These are phyloP conservation scores for Yamadazyma aaseri DNA, from an alignment of 1,139 yeast species.

Conservation along the genomic window DNA sequence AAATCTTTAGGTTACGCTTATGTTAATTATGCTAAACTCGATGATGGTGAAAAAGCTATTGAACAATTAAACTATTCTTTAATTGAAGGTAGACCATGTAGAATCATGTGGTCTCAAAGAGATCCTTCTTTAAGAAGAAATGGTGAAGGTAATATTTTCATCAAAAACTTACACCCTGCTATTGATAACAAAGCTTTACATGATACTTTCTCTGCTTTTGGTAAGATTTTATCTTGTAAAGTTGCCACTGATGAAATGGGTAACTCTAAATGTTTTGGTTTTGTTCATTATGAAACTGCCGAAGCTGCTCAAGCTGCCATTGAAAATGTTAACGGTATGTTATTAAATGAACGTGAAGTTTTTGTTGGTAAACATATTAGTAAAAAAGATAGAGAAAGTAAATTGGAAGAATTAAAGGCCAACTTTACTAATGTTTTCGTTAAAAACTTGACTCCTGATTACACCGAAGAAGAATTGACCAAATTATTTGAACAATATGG, in stretches of 20 bases:
- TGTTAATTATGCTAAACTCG: slow-evolving; percentile 89
- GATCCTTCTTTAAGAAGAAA: slow-evolving; percentile 95
- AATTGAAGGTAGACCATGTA: slow-evolving; percentile 95
- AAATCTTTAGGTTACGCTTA: slow-evolving; percentile 98
- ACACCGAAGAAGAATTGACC: slow-evolving; percentile 70
- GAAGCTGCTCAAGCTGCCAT: slow-evolving; percentile 95
- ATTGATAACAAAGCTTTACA: slow-evolving; percentile 98
- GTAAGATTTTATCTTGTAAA: slow-evolving; percentile 94
- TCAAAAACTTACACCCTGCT: slow-evolving; percentile 97
- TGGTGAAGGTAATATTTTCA: slow-evolving; percentile 96
- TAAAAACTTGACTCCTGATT: slow-evolving; percentile 80
- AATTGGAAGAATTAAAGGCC: slow-evolving; percentile 87
- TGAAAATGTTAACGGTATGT: slow-evolving; percentile 98
- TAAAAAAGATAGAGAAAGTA: slow-evolving; percentile 93
- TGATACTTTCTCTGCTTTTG: slow-evolving; percentile 97
- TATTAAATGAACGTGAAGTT: slow-evolving; percentile 94
- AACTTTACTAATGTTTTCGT: slow-evolving; percentile 94
- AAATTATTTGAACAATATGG: slow-evolving; percentile 76
- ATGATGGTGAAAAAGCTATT: slow-evolving; percentile 92
- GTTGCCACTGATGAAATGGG: slow-evolving; percentile 95
- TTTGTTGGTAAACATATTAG: slow-evolving; percentile 94
- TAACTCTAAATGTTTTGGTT: slow-evolving; percentile 93
- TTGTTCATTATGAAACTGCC: slow-evolving; percentile 92
- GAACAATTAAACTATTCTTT: slow-evolving; percentile 93
- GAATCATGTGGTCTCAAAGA: slow-evolving; percentile 99